A percentile compares a stretch with the other conserved stretches of the same genome.
Conservation (phyloP, 2,329 filamentous ascomycete genomes). For the Rhynchosporium graminicola region DNA sequence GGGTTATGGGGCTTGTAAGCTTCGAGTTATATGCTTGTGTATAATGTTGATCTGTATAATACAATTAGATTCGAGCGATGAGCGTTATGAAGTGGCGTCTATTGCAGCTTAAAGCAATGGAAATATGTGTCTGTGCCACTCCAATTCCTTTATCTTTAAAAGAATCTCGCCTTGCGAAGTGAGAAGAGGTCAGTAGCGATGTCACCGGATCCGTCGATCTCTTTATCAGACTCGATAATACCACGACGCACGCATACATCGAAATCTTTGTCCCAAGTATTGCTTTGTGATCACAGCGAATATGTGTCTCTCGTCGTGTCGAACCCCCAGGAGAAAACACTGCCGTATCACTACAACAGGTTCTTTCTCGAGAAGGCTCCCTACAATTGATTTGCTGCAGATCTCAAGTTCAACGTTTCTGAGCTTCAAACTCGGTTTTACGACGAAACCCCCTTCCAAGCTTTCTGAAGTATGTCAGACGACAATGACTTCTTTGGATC, state of each 20-base stretch:
- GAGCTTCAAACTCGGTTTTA: too few relatives aligned
- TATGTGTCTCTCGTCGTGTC: too few relatives aligned
- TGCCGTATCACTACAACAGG: background rate
- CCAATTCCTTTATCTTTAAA: background rate
- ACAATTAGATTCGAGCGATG: background rate
- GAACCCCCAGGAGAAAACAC: background rate
- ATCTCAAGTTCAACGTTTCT: too few relatives aligned
- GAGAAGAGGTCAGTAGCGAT: background rate
- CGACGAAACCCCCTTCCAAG: too few relatives aligned
- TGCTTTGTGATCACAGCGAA: background rate
- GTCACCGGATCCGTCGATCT: constrained; percentile 2
- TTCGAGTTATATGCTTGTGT: background rate
- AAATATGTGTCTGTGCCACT: constrained; percentile 7
- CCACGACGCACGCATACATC: background rate
- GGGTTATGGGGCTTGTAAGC: constrained; percentile 4
- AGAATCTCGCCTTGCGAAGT: background rate
- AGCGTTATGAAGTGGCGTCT: background rate
- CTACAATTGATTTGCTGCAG: background rate
- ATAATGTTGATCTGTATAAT: constrained; percentile 13
- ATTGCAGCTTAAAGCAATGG: constrained; percentile 5
- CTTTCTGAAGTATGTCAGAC: background rate
- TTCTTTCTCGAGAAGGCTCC: background rate
- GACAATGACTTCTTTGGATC: background rate
- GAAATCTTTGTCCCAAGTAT: background rate
- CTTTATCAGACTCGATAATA: background rate